Percentiles rank a stretch among this genome's conserved stretches.
These are phyloP conservation scores for Boletus sp. DNA, from an alignment of 768 basidiomycete species.

Conservation along the genomic window DNA sequence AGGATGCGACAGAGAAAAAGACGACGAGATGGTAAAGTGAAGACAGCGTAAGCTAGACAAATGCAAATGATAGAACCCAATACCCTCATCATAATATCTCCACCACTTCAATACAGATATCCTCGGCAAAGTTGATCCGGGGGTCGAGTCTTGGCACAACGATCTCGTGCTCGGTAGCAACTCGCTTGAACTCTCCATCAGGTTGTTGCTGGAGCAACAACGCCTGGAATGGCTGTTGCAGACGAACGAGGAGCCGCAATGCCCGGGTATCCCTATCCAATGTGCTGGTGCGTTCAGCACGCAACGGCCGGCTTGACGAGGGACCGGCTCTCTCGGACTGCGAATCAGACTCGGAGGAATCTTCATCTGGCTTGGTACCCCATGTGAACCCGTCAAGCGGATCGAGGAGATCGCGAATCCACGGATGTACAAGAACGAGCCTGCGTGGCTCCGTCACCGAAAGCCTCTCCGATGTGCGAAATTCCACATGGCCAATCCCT, in stretches of 20 bases:
- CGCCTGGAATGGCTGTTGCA: conserved; percentile 8
- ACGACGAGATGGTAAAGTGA: too few relatives aligned
- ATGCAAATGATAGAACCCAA: not conserved
- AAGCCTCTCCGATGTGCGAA: not conserved
- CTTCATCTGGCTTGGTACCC: not conserved
- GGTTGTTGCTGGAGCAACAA: conserved; percentile 6
- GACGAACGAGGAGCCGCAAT: conserved; percentile 5
- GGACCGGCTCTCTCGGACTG: not conserved
- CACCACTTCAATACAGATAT: not conserved
- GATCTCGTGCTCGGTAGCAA: not conserved
- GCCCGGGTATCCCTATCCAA: not conserved
- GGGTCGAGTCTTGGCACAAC: not conserved
- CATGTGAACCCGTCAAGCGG: not conserved
- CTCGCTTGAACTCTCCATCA: not conserved
- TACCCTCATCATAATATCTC: not conserved
- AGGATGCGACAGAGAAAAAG: too few relatives aligned
- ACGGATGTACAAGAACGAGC: conserved; percentile 11
- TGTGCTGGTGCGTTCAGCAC: too few relatives aligned
- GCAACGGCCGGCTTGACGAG: not conserved
- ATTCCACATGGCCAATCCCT: conserved; percentile 4
- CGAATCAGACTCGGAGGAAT: not conserved
- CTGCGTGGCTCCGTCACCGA: not conserved
- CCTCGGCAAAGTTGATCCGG: not conserved
- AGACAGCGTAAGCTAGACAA: too few relatives aligned
- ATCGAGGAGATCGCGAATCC: conserved; percentile 8